Base-by-base conservation (phyloP, 2,329 filamentous ascomycete species). In the Metarhizium sp. region DNA sequence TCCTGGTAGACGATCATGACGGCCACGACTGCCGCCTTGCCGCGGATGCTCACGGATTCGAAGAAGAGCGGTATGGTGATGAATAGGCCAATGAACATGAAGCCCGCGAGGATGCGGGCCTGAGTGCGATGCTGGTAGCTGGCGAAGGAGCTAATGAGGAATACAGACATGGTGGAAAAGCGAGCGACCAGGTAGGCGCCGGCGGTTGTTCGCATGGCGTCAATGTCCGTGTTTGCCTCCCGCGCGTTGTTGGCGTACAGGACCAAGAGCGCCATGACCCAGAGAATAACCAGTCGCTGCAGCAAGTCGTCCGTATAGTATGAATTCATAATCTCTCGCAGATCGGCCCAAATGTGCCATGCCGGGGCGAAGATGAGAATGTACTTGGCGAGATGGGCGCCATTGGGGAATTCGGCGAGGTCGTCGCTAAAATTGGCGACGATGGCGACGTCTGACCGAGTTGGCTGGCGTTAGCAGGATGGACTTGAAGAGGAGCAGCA, bases 311-410 rank as follows among this genome's bases (percentile, higher is more conserved):
- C 76, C 53, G 74, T 77, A 63, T 78, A 78, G 64, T 76, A 78
- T 7, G 73, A 75, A 63, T 78, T 78, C 74, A 78, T 78, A 55
- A 78, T 66, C 63, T 78, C 75, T 57, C 75, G 72, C 18, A 77
- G 66, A 57, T 78, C 76, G 45, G 68, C 70, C 76, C 75, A 78
- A 51, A 78, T 73, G 57, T 78, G 72, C 75, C 75, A 78, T 55
- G 75, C 74, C 10, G 74, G 74, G 7, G 73, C 67, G 42, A 77
- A 74, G 42, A 76, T 74, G 48, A 78, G 69, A 32, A 78, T 67
- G 60, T 76, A 78, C 62, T 78, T 77, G 53, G 71, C 71, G 5
- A 78, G 67, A 38, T 73, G 69, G 20, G 63, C 63, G 25, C 74
- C 74, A 30, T 73, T 67, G 8, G 75, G 69, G 50, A 76, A 66